Evolutionary conservation across 805 yeast species (phyloP), one percentile per base, ranked within the genome.

Genomic region (Saturnispora gosingensis): DNA sequence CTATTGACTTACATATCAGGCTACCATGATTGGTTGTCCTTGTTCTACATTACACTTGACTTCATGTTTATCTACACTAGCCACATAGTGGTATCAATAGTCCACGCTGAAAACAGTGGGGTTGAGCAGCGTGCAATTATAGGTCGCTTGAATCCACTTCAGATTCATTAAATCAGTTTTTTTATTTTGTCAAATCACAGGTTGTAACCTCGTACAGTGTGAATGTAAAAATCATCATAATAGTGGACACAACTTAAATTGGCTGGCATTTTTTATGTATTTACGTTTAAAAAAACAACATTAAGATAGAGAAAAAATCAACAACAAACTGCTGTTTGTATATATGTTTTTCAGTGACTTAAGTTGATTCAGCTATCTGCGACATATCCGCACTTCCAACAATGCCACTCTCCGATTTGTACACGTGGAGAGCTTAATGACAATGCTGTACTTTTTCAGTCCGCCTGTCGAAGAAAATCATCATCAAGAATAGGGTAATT

Each of bases 161-260:
- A 73, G 77, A 72, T 67, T 73, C 77, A 73, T 73, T 73, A 75
- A 75, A 75, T 75, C 80, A 75, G 80, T 75, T 65, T 72, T 68
- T 40, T 69, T 67, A 61, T 59, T 61, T 63, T 54, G 55, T 58
- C 57, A 67, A 66, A 70, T 74, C 69, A 61, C 51, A 67, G 62
- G 56, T 60, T 64, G 42, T 38, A 38, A 38, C 42, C 74, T 75
- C 76, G 67, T 74, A 75, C 78, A 75, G 79, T 76, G 79, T 77
- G 82, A 77, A 77, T 77, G 76, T 44, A 49, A 49, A 44, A 43
- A 44, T 49, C 48, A 43, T 49, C 52, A 49, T 49, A 43, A 22
- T 43, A 27, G 22, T 43, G 45, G 45, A 35, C 25, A 11, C 24
- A 39, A 28, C 11, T 22, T 7, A 16, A 45, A 54, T 72, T 75